Evolutionary conservation across 257 asterid genomes (phyloP).

Genomic region (Verbena officinalis): DNA sequence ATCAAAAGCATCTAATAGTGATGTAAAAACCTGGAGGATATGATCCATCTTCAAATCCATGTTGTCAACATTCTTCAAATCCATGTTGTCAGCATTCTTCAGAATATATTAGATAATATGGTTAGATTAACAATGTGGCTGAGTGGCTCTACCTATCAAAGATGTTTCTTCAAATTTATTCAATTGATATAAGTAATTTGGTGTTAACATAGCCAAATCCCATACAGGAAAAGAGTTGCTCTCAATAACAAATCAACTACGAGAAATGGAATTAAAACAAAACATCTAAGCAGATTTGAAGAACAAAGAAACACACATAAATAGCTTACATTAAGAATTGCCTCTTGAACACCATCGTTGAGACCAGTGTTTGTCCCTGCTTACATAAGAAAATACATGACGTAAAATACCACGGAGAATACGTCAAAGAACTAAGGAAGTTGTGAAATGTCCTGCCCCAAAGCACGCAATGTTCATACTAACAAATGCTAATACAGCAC

Average conservation of each 20-base stretch:
- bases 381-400: slow-evolving; percentile 30
- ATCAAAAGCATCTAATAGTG: neutral
- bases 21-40: slow-evolving; percentile 6
- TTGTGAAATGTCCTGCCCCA: neutral
- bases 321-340: slow-evolving; percentile 52
- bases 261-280: neutral
- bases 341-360: slow-evolving; percentile 41
- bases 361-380: slow-evolving; percentile 55
- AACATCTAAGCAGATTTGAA: neutral
- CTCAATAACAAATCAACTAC: neutral
- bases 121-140: too few species aligned
- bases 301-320: slow-evolving; percentile 15
- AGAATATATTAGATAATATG: too few species aligned
- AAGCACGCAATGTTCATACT: slow-evolving; percentile 14
- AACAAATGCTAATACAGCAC: slow-evolving; percentile 17
- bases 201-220: too few species aligned
- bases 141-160: too few species aligned
- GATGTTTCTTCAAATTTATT: too few species aligned
- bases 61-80: too few species aligned
- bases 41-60: neutral
- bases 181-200: too few species aligned
- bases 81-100: too few species aligned
- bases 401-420: slow-evolving; percentile 4
- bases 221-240: neutral
- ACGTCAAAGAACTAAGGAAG: neutral